Base-by-base conservation (phyloP, 2,329 filamentous ascomycete species). In the Ophiocordyceps robertsii region DNA sequence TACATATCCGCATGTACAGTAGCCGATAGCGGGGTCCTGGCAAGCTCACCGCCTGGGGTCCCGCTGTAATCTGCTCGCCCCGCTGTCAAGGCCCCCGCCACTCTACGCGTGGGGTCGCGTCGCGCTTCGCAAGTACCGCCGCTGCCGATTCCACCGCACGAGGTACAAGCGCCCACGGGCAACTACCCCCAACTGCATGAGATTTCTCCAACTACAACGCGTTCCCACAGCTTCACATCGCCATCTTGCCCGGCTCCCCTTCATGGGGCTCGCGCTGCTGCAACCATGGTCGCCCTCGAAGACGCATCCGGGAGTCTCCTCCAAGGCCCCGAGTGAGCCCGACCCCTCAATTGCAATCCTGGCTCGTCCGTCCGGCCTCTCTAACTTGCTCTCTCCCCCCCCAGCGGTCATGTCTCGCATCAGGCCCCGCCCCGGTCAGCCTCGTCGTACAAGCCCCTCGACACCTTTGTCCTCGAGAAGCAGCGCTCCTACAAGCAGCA, bases 401-500 rank as follows among this genome's bases (percentile, higher is more conserved):
- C 17, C 11, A 21, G 31, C 41, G 63, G 56, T 48, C 48, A 63
- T 49, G 51, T 64, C 44, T 53, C 57, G 36, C 60, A 61, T 29
- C 51, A 61, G 29, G 53, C 60, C 13, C 62, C 74, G 19, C 65
- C 75, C 39, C 80, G 82, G 43, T 66, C 61, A 38, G 51, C 68
- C 49, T 72, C 72, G 9, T 57, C 58, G 43, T 96, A 95, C 68
- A 81, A 77, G 44, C 80, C 90, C 1, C 71, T 93, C 27, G 66
- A 78, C 43, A 83, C 80, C 8, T 96, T 88, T 61, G 67, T 68
- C 39, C 75, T 96, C 10, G 74, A 84, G 21, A 81, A 73, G 54
- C 67, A 73, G 45, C 73, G 73, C 47, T 82, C 88, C 43, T 98
- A 96, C 61, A 73, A 89, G 60, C 92, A 96, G 61, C 92, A 98